A percentile compares a stretch with the other conserved stretches of the same genome.
These are phyloP conservation scores for Talaromyces ruber DNA, from an alignment of 495 filamentous ascomycete genomes.

Conservation along the genomic window DNA sequence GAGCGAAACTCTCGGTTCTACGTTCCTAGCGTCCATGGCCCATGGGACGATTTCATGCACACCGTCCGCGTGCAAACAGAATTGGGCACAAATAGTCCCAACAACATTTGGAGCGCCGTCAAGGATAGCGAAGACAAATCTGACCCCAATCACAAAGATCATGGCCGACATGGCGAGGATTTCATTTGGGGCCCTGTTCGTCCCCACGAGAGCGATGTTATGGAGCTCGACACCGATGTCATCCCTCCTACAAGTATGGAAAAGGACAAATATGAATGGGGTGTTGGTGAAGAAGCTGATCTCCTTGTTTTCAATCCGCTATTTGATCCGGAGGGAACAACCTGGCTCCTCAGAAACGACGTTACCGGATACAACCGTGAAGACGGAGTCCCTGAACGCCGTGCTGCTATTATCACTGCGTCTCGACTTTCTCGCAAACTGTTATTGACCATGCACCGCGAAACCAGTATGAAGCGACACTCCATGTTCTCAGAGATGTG, in stretches of 20 bases:
- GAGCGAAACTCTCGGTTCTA: conserved; percentile 91
- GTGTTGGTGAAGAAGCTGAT: conserved; percentile 87
- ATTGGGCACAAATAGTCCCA: conserved; percentile 62
- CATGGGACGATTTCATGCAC: conserved; percentile 86
- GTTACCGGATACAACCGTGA: conserved; percentile 81
- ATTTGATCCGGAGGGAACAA: conserved; percentile 82
- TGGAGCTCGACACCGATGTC: conserved; percentile 60
- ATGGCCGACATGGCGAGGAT: conserved; percentile 51
- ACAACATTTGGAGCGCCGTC: conserved; percentile 58
- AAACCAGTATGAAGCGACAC: conserved; percentile 71
- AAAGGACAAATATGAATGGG: conserved; percentile 78
- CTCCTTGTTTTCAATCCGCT: conserved; percentile 90
- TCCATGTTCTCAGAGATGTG: conserved; percentile 97
- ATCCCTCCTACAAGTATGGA: conserved; percentile 63
- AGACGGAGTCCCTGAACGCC: conserved; percentile 61
- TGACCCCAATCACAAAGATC: conserved; percentile 26
- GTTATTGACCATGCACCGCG: conserved; percentile 79
- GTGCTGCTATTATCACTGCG: conserved; percentile 81
- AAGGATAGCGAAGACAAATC: conserved; percentile 27
- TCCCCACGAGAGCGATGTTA: conserved; percentile 56
- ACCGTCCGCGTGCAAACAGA: conserved; percentile 89
- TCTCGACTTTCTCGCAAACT: conserved; percentile 75
- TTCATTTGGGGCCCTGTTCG: conserved; percentile 80
- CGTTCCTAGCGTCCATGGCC: conserved; percentile 76
- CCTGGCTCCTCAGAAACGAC: conserved; percentile 80